Conservation (phyloP, 1,139 yeast species). For the Magnusiomyces suaveolens region DNA sequence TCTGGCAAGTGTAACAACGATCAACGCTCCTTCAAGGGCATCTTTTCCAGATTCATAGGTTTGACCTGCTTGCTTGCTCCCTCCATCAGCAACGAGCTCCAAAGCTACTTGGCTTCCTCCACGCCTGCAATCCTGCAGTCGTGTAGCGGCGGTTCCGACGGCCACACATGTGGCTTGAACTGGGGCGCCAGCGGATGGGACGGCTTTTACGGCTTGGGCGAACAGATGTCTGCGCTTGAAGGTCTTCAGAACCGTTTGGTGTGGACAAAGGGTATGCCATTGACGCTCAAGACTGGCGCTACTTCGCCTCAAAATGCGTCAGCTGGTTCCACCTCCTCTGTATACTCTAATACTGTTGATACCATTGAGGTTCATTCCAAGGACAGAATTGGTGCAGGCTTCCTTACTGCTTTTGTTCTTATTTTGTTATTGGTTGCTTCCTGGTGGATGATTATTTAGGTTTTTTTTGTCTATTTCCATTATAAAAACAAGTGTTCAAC, state of each 20-base stretch:
- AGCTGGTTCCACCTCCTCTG: not conserved
- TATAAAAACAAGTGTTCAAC: too few species aligned
- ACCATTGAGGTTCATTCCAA: not conserved
- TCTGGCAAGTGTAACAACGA: constrained; percentile 62
- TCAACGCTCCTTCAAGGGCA: constrained; percentile 84
- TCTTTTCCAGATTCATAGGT: constrained; percentile 66
- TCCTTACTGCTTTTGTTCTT: constrained; percentile 63
- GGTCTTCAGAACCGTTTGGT: constrained; percentile 49
- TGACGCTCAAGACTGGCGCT: constrained; percentile 40
- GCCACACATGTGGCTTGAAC: constrained; percentile 79
- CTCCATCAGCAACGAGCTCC: constrained; percentile 44
- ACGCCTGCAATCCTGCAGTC: constrained; percentile 75
- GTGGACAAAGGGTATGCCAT: constrained; percentile 35
- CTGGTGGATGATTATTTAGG: constrained; percentile 52
- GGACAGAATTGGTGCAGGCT: constrained; percentile 84
- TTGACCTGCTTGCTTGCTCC: constrained; percentile 69
- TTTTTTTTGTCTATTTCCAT: too few species aligned
- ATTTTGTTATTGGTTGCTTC: constrained; percentile 58
- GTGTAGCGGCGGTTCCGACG: constrained; percentile 80
- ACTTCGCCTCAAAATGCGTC: constrained; percentile 25
- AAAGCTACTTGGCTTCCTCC: constrained; percentile 45
- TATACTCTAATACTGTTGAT: not conserved
- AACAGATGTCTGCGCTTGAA: constrained; percentile 83
- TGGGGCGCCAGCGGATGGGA: constrained; percentile 74
- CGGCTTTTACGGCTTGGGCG: constrained; percentile 78